Conservation (phyloP, 1,139 yeast genomes). For the Pichia sp. region DNA sequence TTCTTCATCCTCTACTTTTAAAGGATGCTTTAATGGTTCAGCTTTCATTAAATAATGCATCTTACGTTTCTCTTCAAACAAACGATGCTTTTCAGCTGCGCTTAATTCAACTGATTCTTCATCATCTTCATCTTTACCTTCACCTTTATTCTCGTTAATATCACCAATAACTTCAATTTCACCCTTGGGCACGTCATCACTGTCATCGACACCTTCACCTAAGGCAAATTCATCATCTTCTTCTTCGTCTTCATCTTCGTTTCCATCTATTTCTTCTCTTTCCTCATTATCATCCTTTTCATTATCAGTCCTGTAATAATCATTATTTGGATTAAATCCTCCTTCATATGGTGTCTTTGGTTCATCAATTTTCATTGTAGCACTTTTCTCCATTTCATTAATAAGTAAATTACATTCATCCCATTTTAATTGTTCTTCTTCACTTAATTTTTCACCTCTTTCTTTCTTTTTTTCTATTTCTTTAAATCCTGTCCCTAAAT, state of each 20-base stretch:
- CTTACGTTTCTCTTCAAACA: slow-evolving; percentile 71
- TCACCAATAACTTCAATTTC: slow-evolving; percentile 13
- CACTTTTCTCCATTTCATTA: slow-evolving; percentile 62
- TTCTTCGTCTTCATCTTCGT: slow-evolving; percentile 29
- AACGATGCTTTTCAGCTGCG: slow-evolving; percentile 57
- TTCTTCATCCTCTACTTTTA: slow-evolving; percentile 24
- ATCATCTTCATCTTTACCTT: slow-evolving; percentile 32
- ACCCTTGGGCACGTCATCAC: slow-evolving; percentile 18
- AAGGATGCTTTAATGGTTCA: slow-evolving; percentile 36
- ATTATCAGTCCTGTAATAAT: slow-evolving; percentile 71
- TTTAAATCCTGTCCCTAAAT: slow-evolving; percentile 17
- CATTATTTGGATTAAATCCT: slow-evolving; percentile 78
- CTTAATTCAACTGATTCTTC: slow-evolving; percentile 37
- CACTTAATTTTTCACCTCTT: slow-evolving; percentile 10
- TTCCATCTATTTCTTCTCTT: slow-evolving; percentile 33
- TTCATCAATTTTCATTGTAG: slow-evolving; percentile 85
- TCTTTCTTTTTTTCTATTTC: slow-evolving; percentile 8
- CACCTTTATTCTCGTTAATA: slow-evolving; percentile 18
- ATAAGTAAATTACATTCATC: slow-evolving; percentile 64
- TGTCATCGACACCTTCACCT: slow-evolving; percentile 36
- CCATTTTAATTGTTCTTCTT: slow-evolving; percentile 51
- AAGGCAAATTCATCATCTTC: slow-evolving; percentile 23
- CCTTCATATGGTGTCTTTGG: slow-evolving; percentile 98
- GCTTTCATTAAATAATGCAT: slow-evolving; percentile 72
- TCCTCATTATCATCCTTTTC: slow-evolving; percentile 43